A percentile compares a stretch with the other conserved stretches of the same genome.
phyloP scores from a whole-genome alignment of 148 eudicot genomes.

The Nepenthes gracilis region DNA sequence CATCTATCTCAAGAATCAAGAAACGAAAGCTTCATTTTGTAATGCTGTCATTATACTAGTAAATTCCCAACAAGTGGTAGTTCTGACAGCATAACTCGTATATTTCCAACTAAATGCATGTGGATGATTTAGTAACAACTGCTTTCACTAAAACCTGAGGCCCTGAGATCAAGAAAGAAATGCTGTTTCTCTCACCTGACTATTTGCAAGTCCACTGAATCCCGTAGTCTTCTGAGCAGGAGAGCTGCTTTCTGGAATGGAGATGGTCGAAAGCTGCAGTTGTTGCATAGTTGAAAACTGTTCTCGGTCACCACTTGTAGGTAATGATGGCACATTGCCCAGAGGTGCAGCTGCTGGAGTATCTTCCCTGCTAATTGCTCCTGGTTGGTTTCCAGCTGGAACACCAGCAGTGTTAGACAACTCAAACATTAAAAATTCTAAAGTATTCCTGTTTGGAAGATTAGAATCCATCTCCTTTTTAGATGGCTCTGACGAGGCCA shows the following conservation, averaged over 20 bases:
- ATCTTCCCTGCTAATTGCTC: constrained; percentile 4
- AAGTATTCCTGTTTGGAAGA: constrained; percentile 27
- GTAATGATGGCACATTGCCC: constrained; percentile 2
- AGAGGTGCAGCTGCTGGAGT: constrained; percentile 13
- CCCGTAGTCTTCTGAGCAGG: constrained; percentile 14
- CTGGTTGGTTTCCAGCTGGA: constrained; percentile 8
- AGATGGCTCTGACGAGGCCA: constrained; percentile 13
- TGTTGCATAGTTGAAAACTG: constrained; percentile 11
- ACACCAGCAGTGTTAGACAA: constrained; percentile 25
- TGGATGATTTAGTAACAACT: not conserved
- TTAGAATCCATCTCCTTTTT: constrained; percentile 7
- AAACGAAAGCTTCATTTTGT: not conserved
- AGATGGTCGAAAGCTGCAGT: constrained; percentile 2
- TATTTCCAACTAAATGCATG: no score
- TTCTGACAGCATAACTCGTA: no score
- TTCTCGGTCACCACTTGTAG: constrained; percentile 5
- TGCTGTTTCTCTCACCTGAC: constrained; percentile 20
- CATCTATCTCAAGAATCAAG: not conserved
- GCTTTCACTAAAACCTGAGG: not conserved
- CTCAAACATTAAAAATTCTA: constrained; percentile 49
- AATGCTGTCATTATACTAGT: not conserved
- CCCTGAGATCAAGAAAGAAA: not conserved
- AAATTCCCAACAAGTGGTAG: no score
- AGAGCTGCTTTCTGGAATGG: constrained; percentile 9
- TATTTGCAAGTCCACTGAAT: constrained; percentile 13